Conservation (phyloP, 2,329 filamentous ascomycete species). For the Colletotrichum tropicicola region DNA sequence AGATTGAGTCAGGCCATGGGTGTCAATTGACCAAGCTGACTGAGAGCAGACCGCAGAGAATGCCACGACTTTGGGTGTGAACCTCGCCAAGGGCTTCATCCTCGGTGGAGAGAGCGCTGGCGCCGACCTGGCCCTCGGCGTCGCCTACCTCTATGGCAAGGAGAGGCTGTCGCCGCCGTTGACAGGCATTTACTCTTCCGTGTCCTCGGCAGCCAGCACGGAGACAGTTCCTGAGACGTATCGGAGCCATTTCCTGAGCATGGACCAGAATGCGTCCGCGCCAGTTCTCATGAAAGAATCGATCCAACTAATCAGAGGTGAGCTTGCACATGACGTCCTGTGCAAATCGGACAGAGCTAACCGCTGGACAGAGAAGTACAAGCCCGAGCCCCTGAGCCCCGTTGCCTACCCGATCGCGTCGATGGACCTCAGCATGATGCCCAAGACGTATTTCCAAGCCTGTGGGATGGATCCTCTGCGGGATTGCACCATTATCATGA, state of each 20-base stretch:
- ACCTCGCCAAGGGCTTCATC: slow-evolving; percentile 36
- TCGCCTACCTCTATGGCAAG: slow-evolving; percentile 35
- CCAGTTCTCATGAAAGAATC: slow-evolving; percentile 36
- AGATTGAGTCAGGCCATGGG: background rate
- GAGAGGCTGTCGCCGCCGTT: slow-evolving; percentile 33
- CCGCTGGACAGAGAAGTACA: slow-evolving; percentile 36
- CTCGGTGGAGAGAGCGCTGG: slow-evolving; percentile 40
- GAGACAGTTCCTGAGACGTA: slow-evolving; percentile 39
- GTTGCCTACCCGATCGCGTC: slow-evolving; percentile 37
- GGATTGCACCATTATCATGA: slow-evolving; percentile 39
- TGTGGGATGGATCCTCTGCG: slow-evolving; percentile 41
- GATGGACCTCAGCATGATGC: slow-evolving; percentile 34
- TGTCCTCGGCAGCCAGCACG: slow-evolving; percentile 33
- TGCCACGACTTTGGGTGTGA: slow-evolving; percentile 33
- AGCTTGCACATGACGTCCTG: background rate
- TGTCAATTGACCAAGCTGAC: background rate
- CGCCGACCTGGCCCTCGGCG: slow-evolving; percentile 37
- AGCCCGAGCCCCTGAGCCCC: slow-evolving; percentile 35
- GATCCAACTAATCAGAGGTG: slow-evolving; percentile 36
- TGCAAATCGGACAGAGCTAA: background rate
- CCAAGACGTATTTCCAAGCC: slow-evolving; percentile 43
- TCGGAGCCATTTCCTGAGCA: slow-evolving; percentile 38
- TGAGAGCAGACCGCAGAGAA: slow-evolving; percentile 31
- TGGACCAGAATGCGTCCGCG: slow-evolving; percentile 36
- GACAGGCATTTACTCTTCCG: slow-evolving; percentile 38